Evolutionary conservation across 371 early-diverging fungal species (phyloP).

Genomic region (Syncephalastrum sp.): DNA sequence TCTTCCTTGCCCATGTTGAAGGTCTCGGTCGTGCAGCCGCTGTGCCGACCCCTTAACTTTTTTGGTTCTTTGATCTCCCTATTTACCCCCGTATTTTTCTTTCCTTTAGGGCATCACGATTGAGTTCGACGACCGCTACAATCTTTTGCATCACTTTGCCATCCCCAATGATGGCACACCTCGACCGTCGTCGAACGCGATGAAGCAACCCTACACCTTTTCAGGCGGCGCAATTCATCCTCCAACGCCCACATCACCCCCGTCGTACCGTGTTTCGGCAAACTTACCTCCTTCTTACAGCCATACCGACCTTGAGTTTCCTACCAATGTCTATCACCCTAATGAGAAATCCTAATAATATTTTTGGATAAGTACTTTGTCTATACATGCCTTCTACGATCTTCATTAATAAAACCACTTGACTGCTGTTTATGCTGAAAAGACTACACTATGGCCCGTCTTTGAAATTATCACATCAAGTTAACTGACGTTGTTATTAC

Average conservation of each 20-base stretch:
- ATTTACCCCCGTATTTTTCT: conserved; percentile 2
- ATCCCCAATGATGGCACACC: conserved; percentile 3
- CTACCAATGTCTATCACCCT: conserved; percentile 25
- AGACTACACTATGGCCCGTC: too few species aligned
- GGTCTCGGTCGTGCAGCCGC: too few species aligned
- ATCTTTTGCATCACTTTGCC: conserved; percentile 37
- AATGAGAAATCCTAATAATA: conserved; percentile 24
- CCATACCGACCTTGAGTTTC: conserved; percentile 15
- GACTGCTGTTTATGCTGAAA: too few species aligned
- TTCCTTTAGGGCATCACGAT: conserved; percentile 37
- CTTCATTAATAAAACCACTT: too few species aligned
- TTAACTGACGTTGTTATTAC: too few species aligned
- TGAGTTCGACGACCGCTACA: conserved; percentile 44
- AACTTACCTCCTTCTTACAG: conserved; percentile 25
- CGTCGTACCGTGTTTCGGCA: conserved; percentile 8
- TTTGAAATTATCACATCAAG: too few species aligned
- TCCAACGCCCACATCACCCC: conserved; percentile 1
- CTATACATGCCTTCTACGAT: too few species aligned
- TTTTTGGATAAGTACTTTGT: not conserved
- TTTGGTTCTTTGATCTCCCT: conserved; percentile 1
- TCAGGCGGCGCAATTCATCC: conserved; percentile 20
- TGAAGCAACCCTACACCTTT: conserved; percentile 15
- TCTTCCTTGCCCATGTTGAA: too few species aligned
- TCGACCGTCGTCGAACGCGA: not conserved
- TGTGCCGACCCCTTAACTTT: not conserved